These are phyloP conservation scores for Incumbomyces delicatus DNA, from an alignment of 2,329 filamentous ascomycete species.

Conservation along the genomic window DNA sequence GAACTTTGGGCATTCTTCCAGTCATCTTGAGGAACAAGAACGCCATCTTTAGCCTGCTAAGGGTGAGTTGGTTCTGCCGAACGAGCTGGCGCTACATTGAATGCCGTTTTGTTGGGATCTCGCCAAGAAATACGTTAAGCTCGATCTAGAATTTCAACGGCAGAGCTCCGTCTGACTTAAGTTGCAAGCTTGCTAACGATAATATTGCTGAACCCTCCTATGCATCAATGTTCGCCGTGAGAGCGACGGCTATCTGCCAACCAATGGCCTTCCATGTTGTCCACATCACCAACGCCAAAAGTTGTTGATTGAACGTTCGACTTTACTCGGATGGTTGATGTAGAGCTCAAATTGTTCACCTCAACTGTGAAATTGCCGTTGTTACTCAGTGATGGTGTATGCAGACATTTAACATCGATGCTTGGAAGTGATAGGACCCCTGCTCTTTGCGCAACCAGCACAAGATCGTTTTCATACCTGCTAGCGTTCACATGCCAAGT, in stretches of 20 bases:
- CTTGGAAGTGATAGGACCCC: slow-evolving; percentile 69
- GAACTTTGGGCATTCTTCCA: too few species aligned
- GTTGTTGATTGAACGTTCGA: slow-evolving; percentile 63
- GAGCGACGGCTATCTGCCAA: slow-evolving; percentile 52
- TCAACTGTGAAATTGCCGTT: slow-evolving; percentile 52
- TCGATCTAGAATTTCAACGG: too few species aligned
- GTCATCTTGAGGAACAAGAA: too few species aligned
- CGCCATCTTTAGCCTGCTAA: too few species aligned
- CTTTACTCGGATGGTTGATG: slow-evolving; percentile 66
- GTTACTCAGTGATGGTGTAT: slow-evolving; percentile 15
- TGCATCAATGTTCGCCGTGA: background rate
- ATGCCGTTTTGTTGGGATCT: background rate
- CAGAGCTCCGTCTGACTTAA: too few species aligned
- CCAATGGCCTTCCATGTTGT: slow-evolving; percentile 55
- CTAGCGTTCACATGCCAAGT: slow-evolving; percentile 12
- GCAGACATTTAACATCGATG: slow-evolving; percentile 57
- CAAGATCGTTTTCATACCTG: slow-evolving; percentile 47
- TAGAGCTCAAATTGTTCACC: slow-evolving; percentile 68
- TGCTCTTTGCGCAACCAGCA: slow-evolving; percentile 69
- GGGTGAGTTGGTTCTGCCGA: too few species aligned
- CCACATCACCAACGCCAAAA: slow-evolving; percentile 59
- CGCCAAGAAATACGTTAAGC: background rate
- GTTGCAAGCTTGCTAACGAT: too few species aligned
- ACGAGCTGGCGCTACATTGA: background rate
- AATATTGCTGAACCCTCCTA: too few species aligned